Conservation (phyloP, 78 protist genomes). For the Cavenderia fasciculata region DNA sequence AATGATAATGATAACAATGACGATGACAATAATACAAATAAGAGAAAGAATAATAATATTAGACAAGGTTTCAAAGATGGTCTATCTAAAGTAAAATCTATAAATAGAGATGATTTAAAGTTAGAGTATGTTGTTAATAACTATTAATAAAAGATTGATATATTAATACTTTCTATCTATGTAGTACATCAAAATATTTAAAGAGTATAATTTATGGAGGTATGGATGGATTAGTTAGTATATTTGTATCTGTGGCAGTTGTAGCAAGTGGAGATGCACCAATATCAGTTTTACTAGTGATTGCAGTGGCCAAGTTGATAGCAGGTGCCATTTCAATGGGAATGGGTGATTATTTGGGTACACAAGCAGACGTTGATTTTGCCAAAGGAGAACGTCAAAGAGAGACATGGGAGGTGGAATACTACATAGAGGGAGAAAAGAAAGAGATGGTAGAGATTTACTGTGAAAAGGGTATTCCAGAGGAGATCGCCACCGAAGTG, state of each 20-base stretch:
- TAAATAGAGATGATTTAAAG: conserved; percentile 18
- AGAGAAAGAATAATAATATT: not conserved
- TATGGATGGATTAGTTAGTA: conserved; percentile 79
- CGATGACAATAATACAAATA: not conserved
- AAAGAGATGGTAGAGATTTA: conserved; percentile 80
- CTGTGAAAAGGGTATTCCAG: conserved; percentile 40
- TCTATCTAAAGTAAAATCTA: conserved; percentile 2
- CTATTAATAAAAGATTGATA: not conserved
- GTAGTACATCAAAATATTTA: conserved; percentile 48
- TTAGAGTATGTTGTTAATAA: conserved; percentile 19
- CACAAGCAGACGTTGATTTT: conserved; percentile 73
- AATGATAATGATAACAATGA: not conserved
- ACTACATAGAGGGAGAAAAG: conserved; percentile 76
- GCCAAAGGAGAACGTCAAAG: conserved; percentile 65
- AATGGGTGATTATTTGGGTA: conserved; percentile 80
- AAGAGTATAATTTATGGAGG: conserved; percentile 84
- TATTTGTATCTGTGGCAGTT: conserved; percentile 75
- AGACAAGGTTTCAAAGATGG: not conserved
- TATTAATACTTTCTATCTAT: not conserved
- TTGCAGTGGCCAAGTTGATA: conserved; percentile 65
- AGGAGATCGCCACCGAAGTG: conserved; percentile 45
- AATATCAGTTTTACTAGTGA: conserved; percentile 36
- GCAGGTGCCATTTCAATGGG: conserved; percentile 87
- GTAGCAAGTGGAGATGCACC: conserved; percentile 34
- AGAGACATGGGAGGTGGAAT: conserved; percentile 80